phyloP scores from a whole-genome alignment of 2,329 filamentous ascomycete species.

The Pleurostoma richardsiae region DNA sequence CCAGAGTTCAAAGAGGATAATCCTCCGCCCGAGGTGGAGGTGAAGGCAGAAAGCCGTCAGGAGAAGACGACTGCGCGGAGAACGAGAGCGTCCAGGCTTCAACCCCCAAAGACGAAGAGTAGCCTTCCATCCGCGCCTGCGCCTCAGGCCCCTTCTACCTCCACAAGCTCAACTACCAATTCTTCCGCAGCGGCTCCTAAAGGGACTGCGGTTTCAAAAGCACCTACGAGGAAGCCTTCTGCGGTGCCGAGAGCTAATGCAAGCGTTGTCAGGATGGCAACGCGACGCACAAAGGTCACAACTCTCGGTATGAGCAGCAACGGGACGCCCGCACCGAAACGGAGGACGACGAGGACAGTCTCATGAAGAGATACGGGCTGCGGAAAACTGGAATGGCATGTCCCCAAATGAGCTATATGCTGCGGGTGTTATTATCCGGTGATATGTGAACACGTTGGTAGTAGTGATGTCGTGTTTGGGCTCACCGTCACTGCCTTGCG shows the following conservation, averaged over 20 bases:
- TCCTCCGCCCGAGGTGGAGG: not conserved
- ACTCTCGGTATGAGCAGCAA: not conserved
- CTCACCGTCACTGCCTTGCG: too few species aligned
- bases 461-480: too few species aligned
- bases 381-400: too few species aligned
- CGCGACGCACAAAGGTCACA: not conserved
- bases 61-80: slow-evolving; percentile 2
- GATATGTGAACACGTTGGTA: too few species aligned
- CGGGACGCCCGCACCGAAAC: slow-evolving; percentile 6
- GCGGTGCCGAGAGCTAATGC: not conserved
- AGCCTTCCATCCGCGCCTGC: too few species aligned
- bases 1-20: not conserved
- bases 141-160: too few species aligned
- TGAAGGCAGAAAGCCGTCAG: not conserved
- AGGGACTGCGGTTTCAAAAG: too few species aligned
- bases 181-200: too few species aligned
- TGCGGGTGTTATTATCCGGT: too few species aligned
- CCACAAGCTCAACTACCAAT: too few species aligned
- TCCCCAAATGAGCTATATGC: too few species aligned
- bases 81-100: slow-evolving; percentile 14
- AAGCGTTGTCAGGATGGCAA: not conserved
- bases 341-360: not conserved
- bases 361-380: too few species aligned
- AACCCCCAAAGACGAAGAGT: slow-evolving; percentile 7
- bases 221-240: not conserved